Evolutionary conservation across 768 basidiomycete genomes (phyloP).

Genomic region (Austroboletus eburneus): DNA sequence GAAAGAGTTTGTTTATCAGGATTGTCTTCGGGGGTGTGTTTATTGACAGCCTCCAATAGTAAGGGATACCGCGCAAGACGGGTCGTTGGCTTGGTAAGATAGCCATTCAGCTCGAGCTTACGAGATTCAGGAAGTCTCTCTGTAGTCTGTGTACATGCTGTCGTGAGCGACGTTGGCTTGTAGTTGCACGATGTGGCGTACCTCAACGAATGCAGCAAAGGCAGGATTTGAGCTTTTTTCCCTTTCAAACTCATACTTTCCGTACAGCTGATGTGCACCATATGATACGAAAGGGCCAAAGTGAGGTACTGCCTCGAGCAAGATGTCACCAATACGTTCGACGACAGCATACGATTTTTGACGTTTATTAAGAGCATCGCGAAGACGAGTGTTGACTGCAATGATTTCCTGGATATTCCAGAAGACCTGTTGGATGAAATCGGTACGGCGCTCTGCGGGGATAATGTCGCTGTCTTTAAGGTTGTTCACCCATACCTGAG

Average conservation of each 20-base stretch:
- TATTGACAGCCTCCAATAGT: constrained; percentile 84
- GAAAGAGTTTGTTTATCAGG: constrained; percentile 77
- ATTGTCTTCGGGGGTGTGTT: constrained; percentile 88
- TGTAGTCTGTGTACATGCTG: constrained; percentile 51
- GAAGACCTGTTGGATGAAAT: constrained; percentile 92
- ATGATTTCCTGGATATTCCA: constrained; percentile 98
- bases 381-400: constrained; percentile 83
- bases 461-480: constrained; percentile 76
- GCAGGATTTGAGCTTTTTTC: constrained; percentile 91
- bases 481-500: constrained; percentile 89
- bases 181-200: constrained; percentile 28
- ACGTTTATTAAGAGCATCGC: constrained; percentile 90
- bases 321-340: constrained; percentile 85
- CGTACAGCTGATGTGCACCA: constrained; percentile 94
- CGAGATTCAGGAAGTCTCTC: constrained; percentile 93
- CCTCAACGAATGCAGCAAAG: constrained; percentile 95
- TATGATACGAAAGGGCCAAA: constrained; percentile 94
- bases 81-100: constrained; percentile 97
- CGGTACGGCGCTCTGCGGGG: constrained; percentile 66
- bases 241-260: constrained; percentile 99
- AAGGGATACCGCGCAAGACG: constrained; percentile 96
- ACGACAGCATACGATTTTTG: constrained; percentile 96
- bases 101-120: constrained; percentile 95
- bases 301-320: constrained; percentile 79
- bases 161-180: not conserved